Evolutionary conservation across 345 rosid genomes (phyloP).

Genomic region (Dipteronia dyeriana): DNA sequence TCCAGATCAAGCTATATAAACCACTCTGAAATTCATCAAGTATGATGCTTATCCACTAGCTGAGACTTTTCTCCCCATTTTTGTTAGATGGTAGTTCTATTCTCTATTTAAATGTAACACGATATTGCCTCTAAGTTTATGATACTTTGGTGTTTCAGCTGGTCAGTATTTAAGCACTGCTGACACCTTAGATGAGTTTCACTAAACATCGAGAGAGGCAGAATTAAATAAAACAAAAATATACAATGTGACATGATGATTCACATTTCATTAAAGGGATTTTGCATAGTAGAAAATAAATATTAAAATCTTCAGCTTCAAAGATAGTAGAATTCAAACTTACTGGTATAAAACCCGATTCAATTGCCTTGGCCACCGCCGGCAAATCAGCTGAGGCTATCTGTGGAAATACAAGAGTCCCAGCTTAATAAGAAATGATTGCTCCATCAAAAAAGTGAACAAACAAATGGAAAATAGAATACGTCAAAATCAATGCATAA

Average conservation of each 20-base stretch:
- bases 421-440: slow-evolving; percentile 26
- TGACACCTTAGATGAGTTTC: neutral
- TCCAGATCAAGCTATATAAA: neutral
- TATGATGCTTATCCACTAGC: neutral
- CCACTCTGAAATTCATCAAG: neutral
- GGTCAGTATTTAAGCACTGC: neutral
- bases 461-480: neutral
- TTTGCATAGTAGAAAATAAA: neutral
- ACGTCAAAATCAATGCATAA: neutral
- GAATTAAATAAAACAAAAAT: too few species aligned
- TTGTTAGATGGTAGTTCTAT: neutral
- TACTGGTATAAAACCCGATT: slow-evolving; percentile 91
- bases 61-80: neutral
- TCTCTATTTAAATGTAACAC: neutral
- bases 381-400: slow-evolving; percentile 67
- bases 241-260: neutral
- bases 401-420: slow-evolving; percentile 36
- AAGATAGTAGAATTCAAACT: slow-evolving; percentile 24
- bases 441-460: slow-evolving; percentile 4
- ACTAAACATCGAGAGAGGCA: neutral
- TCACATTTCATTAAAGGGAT: neutral
- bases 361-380: slow-evolving; percentile 56
- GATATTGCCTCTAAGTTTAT: neutral
- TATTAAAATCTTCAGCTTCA: neutral
- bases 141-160: neutral